Percentiles rank a stretch among this genome's conserved stretches.
Conservation (phyloP, 257 asterid species). For the Plantago ovata region DNA sequence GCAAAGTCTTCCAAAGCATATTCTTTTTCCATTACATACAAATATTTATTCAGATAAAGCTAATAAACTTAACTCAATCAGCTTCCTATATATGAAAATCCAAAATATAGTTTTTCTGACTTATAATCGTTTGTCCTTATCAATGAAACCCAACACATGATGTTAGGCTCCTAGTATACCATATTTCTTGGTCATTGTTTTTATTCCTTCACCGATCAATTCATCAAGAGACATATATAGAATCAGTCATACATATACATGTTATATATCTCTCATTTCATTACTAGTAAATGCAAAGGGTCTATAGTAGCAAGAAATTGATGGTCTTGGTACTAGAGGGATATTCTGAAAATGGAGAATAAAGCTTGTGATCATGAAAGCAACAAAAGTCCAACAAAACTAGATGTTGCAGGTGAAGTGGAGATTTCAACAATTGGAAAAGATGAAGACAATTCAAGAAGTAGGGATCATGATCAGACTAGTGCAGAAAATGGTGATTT, state of each 20-base stretch:
- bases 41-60: too few species aligned
- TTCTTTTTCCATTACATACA: background rate
- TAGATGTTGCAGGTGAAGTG: background rate
- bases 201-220: background rate
- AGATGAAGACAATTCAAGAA: background rate
- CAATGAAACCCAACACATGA: background rate
- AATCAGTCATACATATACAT: too few species aligned
- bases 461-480: background rate
- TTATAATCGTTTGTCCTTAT: too few species aligned
- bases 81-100: background rate
- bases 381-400: background rate
- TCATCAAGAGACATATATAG: too few species aligned
- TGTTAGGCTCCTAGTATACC: background rate
- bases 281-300: too few species aligned
- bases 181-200: background rate
- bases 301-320: too few species aligned
- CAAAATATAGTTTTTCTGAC: background rate
- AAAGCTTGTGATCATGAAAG: constrained; percentile 18
- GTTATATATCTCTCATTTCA: too few species aligned
- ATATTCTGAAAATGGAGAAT: constrained; percentile 19
- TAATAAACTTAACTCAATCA: constrained; percentile 19
- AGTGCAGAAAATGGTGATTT: background rate
- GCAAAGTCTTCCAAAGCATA: background rate
- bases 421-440: background rate
- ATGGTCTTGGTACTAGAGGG: too few species aligned